Conservation (phyloP, 768 basidiomycete species). For the Tulasnella calospora region DNA sequence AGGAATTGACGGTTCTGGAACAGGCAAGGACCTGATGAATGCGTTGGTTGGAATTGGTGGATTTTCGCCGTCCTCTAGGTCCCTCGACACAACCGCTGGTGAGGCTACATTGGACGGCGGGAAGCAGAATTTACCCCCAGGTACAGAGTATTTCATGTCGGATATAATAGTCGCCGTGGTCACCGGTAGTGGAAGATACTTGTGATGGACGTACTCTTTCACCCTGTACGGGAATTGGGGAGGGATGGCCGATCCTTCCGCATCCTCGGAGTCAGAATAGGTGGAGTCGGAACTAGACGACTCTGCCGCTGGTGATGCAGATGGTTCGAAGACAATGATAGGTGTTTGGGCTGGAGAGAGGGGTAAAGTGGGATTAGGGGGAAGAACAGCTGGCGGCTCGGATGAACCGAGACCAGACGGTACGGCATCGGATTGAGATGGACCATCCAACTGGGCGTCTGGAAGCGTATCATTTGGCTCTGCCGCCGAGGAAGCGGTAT, state of each 20-base stretch:
- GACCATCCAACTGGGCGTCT: background rate
- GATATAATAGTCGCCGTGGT: constrained; percentile 54
- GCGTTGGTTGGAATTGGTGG: constrained; percentile 14
- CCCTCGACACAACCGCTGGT: background rate
- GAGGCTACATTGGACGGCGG: constrained; percentile 16
- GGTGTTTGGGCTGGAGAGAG: constrained; percentile 19
- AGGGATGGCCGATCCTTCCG: constrained; percentile 21
- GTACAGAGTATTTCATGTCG: constrained; percentile 64
- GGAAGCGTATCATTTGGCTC: background rate
- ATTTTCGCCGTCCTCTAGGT: background rate
- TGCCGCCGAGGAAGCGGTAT: background rate
- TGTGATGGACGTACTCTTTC: constrained; percentile 28
- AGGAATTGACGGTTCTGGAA: background rate
- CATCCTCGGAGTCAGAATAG: constrained; percentile 25
- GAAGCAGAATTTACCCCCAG: constrained; percentile 59
- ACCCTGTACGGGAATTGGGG: constrained; percentile 16
- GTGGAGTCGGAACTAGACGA: background rate
- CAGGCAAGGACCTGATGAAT: background rate
- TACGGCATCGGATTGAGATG: background rate
- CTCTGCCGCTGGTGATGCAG: constrained; percentile 14
- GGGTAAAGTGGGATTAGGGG: constrained; percentile 17
- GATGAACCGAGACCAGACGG: background rate
- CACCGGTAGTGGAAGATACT: constrained; percentile 74
- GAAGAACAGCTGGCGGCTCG: background rate
- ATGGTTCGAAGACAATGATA: background rate